Evolutionary conservation across 257 asterid genomes (phyloP), one percentile per base, ranked within the genome.

Genomic region (Asclepias syriaca): DNA sequence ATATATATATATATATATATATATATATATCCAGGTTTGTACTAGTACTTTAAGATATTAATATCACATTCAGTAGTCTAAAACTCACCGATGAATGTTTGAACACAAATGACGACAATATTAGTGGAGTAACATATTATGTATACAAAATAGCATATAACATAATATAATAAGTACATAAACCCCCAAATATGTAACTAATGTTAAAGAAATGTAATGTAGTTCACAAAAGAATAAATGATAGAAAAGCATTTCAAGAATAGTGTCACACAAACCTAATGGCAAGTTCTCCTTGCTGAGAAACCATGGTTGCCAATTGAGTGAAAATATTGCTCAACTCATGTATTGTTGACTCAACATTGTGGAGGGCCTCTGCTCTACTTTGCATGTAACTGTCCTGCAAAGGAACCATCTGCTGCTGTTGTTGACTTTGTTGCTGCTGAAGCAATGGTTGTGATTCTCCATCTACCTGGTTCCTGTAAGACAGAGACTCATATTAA

Each of bases 211-310:
- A 71, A 27, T 71, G 68, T 18, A 18, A 19, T 8, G 34, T 19
- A 69, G 56, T 10, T 24, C 29, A n/a, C 0, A 54, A 54, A 40
- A n/a, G 19, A 59, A 10, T 6, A 61, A 50, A 59, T 12, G 24
- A 40, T 22, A 50, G 27, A 59, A 3, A 60, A 46, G 39, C 61
- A 69, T 32, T 32, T 32, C 0, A 3, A 57, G 8, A 32, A 48
- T n/a, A 66, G 15, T 37, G 8, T 24, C 37, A 49, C 14, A 74
- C 71, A 61, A 68, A 87, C 97, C 97, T 89, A 73, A 92, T 88
- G 19, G 96, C 96, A 71, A 89, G 86, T 74, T 92, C 97, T 29
- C 97, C 96, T 84, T 92, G 97, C 56, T 89, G 92, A 24, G 95
- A 90, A 55, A 89, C 96, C 97, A 92, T 88, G 53, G 96, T 89